Evolutionary conservation across 345 rosid species (phyloP).

Genomic region (Lumnitzera littorea): DNA sequence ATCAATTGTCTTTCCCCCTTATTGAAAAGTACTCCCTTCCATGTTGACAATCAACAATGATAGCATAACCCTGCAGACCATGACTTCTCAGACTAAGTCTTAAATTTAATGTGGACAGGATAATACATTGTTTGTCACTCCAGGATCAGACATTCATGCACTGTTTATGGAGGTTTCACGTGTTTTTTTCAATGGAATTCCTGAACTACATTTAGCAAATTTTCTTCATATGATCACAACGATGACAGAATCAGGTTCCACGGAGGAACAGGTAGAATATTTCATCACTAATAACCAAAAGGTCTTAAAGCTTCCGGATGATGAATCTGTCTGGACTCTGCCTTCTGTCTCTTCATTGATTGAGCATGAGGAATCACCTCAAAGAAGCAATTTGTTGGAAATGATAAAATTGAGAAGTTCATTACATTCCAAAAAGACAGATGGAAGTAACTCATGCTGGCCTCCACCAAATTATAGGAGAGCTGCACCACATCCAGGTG

Average conservation of each 20-base stretch:
- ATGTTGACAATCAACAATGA: neutral
- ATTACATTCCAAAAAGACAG: conserved; percentile 27
- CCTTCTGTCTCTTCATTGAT: conserved; percentile 15
- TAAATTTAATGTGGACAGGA: conserved; percentile 40
- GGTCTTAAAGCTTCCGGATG: conserved; percentile 54
- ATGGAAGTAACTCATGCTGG: conserved; percentile 45
- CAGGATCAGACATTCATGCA: conserved; percentile 52
- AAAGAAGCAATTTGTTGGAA: conserved; percentile 8
- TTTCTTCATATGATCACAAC: conserved; percentile 80
- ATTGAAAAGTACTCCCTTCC: no score
- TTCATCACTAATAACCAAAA: conserved; percentile 74
- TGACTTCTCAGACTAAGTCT: neutral
- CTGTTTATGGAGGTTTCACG: conserved; percentile 74
- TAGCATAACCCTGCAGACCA: neutral
- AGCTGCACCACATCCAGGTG: conserved; percentile 38
- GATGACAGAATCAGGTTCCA: conserved; percentile 64
- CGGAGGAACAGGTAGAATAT: conserved; percentile 59
- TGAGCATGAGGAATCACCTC: conserved; percentile 14
- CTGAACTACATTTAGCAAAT: conserved; percentile 74
- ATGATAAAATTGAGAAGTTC: conserved; percentile 13
- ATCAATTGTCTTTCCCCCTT: no score
- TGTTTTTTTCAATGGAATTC: conserved; percentile 55
- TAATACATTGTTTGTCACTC: conserved; percentile 51
- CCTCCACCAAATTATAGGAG: conserved; percentile 57
- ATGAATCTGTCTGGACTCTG: conserved; percentile 61